These are phyloP conservation scores for Begonia peltatifolia DNA, from an alignment of 306 rosid species.

Conservation along the genomic window DNA sequence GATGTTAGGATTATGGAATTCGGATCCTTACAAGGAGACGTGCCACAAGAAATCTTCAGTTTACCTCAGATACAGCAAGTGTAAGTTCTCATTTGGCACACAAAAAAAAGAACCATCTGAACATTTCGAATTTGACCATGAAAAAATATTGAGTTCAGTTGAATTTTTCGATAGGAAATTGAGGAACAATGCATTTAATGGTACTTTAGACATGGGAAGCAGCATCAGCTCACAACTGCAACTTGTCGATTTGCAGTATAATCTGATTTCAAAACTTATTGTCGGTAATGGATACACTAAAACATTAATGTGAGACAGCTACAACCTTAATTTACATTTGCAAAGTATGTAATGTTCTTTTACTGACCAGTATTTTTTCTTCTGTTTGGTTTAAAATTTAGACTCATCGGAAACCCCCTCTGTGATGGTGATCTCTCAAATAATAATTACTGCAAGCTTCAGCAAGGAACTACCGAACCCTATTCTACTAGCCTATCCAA, in stretches of 20 bases:
- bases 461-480: slow-evolving; percentile 20
- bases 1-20: slow-evolving; percentile 48
- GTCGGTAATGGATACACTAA: slow-evolving; percentile 33
- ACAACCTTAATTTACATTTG: slow-evolving; percentile 6
- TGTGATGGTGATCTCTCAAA: slow-evolving; percentile 29
- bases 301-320: slow-evolving; percentile 46
- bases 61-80: slow-evolving; percentile 70
- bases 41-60: slow-evolving; percentile 63
- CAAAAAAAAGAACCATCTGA: neutral
- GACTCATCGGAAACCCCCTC: slow-evolving; percentile 78
- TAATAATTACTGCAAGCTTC: slow-evolving; percentile 47
- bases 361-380: slow-evolving; percentile 6
- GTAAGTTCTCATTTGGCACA: slow-evolving; percentile 33
- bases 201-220: slow-evolving; percentile 54
- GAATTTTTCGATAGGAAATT: slow-evolving; percentile 40
- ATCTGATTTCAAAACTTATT: slow-evolving; percentile 39
- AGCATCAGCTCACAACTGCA: slow-evolving; percentile 42
- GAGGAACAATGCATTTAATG: slow-evolving; percentile 44
- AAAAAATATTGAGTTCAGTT: slow-evolving; percentile 6
- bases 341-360: neutral
- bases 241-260: slow-evolving; percentile 76
- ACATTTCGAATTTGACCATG: neutral
- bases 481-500: slow-evolving; percentile 61
- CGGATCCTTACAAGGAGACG: slow-evolving; percentile 60
- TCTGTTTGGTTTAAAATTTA: slow-evolving; percentile 18